Percentiles rank a stretch among this genome's conserved stretches.
Evolutionary conservation across 768 basidiomycete species (phyloP).

Genomic region (Botryobasidium botryosum): DNA sequence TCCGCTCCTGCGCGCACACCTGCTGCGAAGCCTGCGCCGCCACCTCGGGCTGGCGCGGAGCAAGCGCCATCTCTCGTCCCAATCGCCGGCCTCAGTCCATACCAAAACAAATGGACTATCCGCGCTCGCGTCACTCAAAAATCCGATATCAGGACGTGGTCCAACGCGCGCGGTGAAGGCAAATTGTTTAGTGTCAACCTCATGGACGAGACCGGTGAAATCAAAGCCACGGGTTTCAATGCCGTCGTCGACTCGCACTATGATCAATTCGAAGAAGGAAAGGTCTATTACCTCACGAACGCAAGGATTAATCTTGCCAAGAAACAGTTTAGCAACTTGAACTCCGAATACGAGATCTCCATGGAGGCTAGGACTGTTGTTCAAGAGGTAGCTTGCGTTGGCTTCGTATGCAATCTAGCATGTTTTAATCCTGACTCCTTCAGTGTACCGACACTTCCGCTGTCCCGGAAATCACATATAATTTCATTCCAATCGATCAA

Average conservation of each 20-base stretch:
- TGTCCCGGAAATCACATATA: slow-evolving; percentile 71
- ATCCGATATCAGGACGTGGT: slow-evolving; percentile 77
- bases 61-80: slow-evolving; percentile 39
- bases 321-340: slow-evolving; percentile 83
- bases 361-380: slow-evolving; percentile 75
- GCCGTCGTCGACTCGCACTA: slow-evolving; percentile 65
- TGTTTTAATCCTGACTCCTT: background rate
- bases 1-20: slow-evolving; percentile 11
- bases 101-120: slow-evolving; percentile 98
- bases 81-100: slow-evolving; percentile 88
- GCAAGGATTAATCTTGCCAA: slow-evolving; percentile 90
- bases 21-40: slow-evolving; percentile 12
- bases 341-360: slow-evolving; percentile 84
- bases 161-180: slow-evolving; percentile 80
- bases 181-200: slow-evolving; percentile 85
- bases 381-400: slow-evolving; percentile 42
- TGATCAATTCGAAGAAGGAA: slow-evolving; percentile 74
- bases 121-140: slow-evolving; percentile 86
- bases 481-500: slow-evolving; percentile 48
- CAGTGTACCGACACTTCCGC: slow-evolving; percentile 67
- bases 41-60: slow-evolving; percentile 14
- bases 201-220: slow-evolving; percentile 91
- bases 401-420: background rate
- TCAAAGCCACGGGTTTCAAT: slow-evolving; percentile 86
- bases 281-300: slow-evolving; percentile 82